A percentile compares a stretch with the other conserved stretches of the same genome.
Conservation (phyloP, 768 basidiomycete species). For the Sarcomyxa edulis region DNA sequence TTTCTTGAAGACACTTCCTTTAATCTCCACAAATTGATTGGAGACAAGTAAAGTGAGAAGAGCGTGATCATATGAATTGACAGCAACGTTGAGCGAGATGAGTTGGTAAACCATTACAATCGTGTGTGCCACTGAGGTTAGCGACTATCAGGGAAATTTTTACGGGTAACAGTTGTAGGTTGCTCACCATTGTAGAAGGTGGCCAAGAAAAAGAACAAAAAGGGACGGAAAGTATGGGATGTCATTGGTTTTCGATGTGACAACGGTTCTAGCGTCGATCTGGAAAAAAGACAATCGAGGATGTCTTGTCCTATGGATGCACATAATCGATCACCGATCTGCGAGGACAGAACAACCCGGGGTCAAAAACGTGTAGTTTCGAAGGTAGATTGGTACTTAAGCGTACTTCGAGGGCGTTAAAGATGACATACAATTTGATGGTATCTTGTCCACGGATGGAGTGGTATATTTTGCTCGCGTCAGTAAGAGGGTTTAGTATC, state of each 20-base stretch:
- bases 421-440: slow-evolving; percentile 98
- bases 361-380: background rate
- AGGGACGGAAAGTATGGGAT: slow-evolving; percentile 66
- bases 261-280: slow-evolving; percentile 77
- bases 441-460: slow-evolving; percentile 97
- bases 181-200: slow-evolving; percentile 77
- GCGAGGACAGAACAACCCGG: background rate
- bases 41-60: slow-evolving; percentile 91
- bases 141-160: background rate
- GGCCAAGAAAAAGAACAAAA: slow-evolving; percentile 80
- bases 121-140: slow-evolving; percentile 72
- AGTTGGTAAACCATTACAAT: slow-evolving; percentile 97
- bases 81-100: slow-evolving; percentile 91
- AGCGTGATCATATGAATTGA: slow-evolving; percentile 97
- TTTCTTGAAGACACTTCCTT: slow-evolving; percentile 98
- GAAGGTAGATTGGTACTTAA: too few relatives aligned
- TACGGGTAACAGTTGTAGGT: slow-evolving; percentile 1
- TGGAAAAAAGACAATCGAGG: slow-evolving; percentile 92
- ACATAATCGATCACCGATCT: slow-evolving; percentile 95
- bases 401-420: slow-evolving; percentile 93
- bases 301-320: slow-evolving; percentile 98
- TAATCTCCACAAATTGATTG: slow-evolving; percentile 99
- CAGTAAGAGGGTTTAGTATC: slow-evolving; percentile 77
- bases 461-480: slow-evolving; percentile 97
- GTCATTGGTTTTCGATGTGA: slow-evolving; percentile 59